phyloP scores from a whole-genome alignment of 805 yeast genomes.

The Ogataea wickerhamii region DNA sequence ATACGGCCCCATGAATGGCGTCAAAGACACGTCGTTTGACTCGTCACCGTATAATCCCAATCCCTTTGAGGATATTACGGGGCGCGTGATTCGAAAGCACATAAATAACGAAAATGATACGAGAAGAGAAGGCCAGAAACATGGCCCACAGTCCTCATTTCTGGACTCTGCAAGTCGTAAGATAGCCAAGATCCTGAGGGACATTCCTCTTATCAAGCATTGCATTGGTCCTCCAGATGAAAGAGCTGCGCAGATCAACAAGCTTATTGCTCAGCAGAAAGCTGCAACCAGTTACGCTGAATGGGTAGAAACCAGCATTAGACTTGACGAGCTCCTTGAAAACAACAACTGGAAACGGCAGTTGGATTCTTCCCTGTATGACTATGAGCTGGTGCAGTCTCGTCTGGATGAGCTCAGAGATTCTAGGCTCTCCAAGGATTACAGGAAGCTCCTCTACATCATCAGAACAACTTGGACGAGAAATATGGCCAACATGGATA shows the following conservation, averaged over 20 bases:
- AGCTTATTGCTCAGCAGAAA: slow-evolving; percentile 40
- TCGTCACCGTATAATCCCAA: slow-evolving; percentile 15
- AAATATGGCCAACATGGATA: slow-evolving; percentile 84
- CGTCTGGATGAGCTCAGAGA: slow-evolving; percentile 52
- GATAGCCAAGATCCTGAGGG: slow-evolving; percentile 32
- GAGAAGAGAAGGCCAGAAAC: neutral
- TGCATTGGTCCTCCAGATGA: slow-evolving; percentile 39
- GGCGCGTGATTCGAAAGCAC: slow-evolving; percentile 15
- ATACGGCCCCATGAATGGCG: slow-evolving; percentile 15
- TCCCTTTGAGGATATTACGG: slow-evolving; percentile 29
- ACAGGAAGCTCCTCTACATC: slow-evolving; percentile 59
- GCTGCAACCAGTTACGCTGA: slow-evolving; percentile 46
- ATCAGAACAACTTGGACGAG: slow-evolving; percentile 84
- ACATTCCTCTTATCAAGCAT: slow-evolving; percentile 33
- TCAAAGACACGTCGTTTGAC: slow-evolving; percentile 23
- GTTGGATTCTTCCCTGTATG: slow-evolving; percentile 65
- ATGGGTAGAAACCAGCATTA: slow-evolving; percentile 64
- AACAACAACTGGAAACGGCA: slow-evolving; percentile 70
- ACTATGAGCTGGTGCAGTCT: slow-evolving; percentile 55
- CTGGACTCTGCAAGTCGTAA: slow-evolving; percentile 2
- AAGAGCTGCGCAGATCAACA: slow-evolving; percentile 34
- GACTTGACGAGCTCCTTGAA: slow-evolving; percentile 62
- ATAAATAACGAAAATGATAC: slow-evolving; percentile 3
- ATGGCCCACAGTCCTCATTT: slow-evolving; percentile 2
- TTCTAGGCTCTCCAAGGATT: slow-evolving; percentile 58